Evolutionary conservation across 129 eudicot genomes (phyloP), one percentile per base, ranked within the genome.

Genomic region (Arctium lappa): DNA sequence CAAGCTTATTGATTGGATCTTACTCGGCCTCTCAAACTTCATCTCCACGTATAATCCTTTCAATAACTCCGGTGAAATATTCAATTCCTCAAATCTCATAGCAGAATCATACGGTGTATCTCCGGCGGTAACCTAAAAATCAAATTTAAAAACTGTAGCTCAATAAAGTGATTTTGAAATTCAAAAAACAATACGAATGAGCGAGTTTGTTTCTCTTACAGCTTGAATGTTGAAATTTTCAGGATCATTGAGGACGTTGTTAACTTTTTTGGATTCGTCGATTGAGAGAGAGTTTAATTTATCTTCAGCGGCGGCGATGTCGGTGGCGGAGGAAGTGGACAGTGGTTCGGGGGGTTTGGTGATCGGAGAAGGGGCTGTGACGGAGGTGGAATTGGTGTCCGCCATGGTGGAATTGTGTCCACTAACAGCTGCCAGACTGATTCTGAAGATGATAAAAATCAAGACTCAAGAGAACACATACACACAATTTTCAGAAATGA

Each of bases 21-120:
- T 92, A 79, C 97, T 92, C 16, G 97, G 97, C 86, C 86, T 86
- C 56, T 88, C 91, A 86, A 92, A 92, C 77, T 87, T 84, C 94
- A 92, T 92, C 85, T 86, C 93, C 11, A 86, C 87, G 50, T 92
- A 92, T 9, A 89, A 83, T 15, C 97, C 97, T 85, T 92, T 83
- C 31, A 92, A 72, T 74, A 92, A 77, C 56, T 89, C 92, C 16
- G 85, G 81, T 4, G 97, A 86, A 12, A 92, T 36, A 33, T 78
- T 85, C 87, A 92, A 83, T 56, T 92, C 97, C 79, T 92, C 97
- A 71, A 92, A 92, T 29, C 69, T 86, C 89, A 86, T 89, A 0
- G 89, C 97, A 4, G 97, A 92, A 3, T 85, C 76, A 53, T 92
- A 92, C 11, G 88, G 91, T 29, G 97, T 89, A 3, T 86, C 97